phyloP scores from a whole-genome alignment of 2,329 filamentous ascomycete species.

The Elsinoe arachidis region DNA sequence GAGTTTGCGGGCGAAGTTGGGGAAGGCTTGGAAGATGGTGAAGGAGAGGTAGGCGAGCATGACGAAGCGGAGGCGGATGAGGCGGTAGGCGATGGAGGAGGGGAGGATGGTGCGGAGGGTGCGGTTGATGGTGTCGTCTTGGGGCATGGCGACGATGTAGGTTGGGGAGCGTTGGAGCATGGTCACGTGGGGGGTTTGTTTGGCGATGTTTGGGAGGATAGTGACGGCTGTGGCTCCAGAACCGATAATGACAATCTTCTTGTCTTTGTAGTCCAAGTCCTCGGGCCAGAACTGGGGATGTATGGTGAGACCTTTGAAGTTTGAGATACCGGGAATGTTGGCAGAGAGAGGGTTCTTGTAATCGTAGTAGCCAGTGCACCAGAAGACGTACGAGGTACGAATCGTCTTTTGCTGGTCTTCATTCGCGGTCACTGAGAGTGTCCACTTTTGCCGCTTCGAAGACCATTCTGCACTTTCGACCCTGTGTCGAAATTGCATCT shows the following conservation, averaged over 20 bases:
- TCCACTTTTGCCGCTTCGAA: conserved; percentile 42
- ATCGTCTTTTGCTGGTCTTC: conserved; percentile 27
- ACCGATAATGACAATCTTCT: conserved; percentile 64
- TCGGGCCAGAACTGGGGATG: conserved; percentile 73
- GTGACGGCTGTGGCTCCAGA: conserved; percentile 74
- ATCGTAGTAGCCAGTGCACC: conserved; percentile 64
- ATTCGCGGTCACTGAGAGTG: conserved; percentile 31
- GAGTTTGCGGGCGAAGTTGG: conserved; percentile 22
- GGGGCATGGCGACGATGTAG: conserved; percentile 53
- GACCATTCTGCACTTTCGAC: conserved; percentile 36
- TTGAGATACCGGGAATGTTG: conserved; percentile 57
- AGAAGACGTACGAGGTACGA: conserved; percentile 45
- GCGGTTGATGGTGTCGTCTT: conserved; percentile 28
- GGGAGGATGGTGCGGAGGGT: conserved; percentile 33
- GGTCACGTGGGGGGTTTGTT: conserved; percentile 58
- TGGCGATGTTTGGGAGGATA: conserved; percentile 59
- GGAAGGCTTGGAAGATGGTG: conserved; percentile 27
- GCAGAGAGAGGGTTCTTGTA: conserved; percentile 55
- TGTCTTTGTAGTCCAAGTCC: conserved; percentile 55
- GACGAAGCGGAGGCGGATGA: conserved; percentile 31
- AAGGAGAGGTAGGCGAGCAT: conserved; percentile 28
- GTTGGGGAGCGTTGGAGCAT: conserved; percentile 74
- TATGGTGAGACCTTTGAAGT: conserved; percentile 54
- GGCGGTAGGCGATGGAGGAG: conserved; percentile 19
- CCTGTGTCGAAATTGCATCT: conserved; percentile 37